Conservation (phyloP, 148 eudicot genomes). For the Rhododendron ferrugineum region DNA sequence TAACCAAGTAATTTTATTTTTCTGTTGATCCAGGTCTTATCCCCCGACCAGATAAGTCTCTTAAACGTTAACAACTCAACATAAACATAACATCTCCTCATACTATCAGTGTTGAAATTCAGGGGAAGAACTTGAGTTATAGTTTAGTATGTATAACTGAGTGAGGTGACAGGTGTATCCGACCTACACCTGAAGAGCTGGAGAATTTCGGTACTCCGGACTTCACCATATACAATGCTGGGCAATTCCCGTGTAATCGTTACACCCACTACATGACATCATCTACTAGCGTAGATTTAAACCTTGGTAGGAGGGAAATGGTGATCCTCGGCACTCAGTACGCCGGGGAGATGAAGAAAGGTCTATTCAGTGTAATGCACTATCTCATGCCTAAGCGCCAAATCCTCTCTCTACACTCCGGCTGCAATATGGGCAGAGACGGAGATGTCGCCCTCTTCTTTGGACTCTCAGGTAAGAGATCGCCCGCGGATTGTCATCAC, state of each 20-base stretch:
- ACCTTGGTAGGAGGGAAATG: slow-evolving; percentile 76
- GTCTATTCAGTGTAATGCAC: slow-evolving; percentile 78
- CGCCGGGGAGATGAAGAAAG: slow-evolving; percentile 95
- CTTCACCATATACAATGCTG: slow-evolving; percentile 87
- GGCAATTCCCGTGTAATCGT: slow-evolving; percentile 79
- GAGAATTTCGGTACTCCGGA: slow-evolving; percentile 77
- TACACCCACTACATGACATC: slow-evolving; percentile 89
- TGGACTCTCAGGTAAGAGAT: slow-evolving; percentile 65
- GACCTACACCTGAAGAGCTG: slow-evolving; percentile 75
- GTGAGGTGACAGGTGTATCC: slow-evolving; percentile 80
- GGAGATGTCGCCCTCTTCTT: slow-evolving; percentile 91
- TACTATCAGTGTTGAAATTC: background rate
- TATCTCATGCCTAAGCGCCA: slow-evolving; percentile 80
- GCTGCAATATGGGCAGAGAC: slow-evolving; percentile 76
- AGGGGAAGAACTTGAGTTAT: background rate
- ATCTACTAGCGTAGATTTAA: slow-evolving; percentile 72
- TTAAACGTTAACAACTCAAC: slow-evolving; percentile 4
- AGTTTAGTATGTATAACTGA: slow-evolving; percentile 39
- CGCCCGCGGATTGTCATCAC: slow-evolving; percentile 2
- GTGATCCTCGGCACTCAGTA: slow-evolving; percentile 84
- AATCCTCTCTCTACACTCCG: slow-evolving; percentile 79
- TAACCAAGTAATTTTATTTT: background rate
- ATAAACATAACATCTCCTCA: background rate
- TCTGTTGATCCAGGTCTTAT: slow-evolving; percentile 16
- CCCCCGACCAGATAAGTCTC: slow-evolving; percentile 29